These are phyloP conservation scores for Pichia sp. DNA, from an alignment of 1,139 yeast genomes.

Conservation along the genomic window DNA sequence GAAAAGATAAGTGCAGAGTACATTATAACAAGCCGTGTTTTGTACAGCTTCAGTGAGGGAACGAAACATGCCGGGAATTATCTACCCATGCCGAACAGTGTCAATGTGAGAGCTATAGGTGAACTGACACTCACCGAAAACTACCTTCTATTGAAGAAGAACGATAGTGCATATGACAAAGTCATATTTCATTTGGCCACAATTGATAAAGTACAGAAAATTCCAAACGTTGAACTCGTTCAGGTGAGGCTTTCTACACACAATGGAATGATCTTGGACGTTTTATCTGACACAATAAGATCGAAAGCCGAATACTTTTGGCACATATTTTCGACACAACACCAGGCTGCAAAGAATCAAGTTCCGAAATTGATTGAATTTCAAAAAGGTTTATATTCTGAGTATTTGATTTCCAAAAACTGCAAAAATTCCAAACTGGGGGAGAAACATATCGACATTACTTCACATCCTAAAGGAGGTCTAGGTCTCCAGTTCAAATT, in stretches of 20 bases:
- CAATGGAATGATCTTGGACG: slow-evolving; percentile 56
- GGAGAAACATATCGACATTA: slow-evolving; percentile 36
- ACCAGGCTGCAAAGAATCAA: slow-evolving; percentile 22
- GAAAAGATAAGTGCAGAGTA: slow-evolving; percentile 52
- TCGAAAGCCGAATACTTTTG: slow-evolving; percentile 77
- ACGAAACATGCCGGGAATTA: slow-evolving; percentile 9
- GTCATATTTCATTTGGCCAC: slow-evolving; percentile 73
- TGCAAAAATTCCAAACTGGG: slow-evolving; percentile 32
- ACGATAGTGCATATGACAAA: slow-evolving; percentile 60
- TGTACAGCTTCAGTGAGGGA: slow-evolving; percentile 15
- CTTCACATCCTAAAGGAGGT: slow-evolving; percentile 69
- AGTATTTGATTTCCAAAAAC: slow-evolving; percentile 68
- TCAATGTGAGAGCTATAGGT: slow-evolving; percentile 43
- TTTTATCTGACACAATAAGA: slow-evolving; percentile 75
- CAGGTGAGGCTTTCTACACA: slow-evolving; percentile 70
- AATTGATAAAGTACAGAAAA: slow-evolving; percentile 78
- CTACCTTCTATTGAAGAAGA: slow-evolving; percentile 69
- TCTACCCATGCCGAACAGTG: slow-evolving; percentile 28
- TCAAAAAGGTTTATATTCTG: slow-evolving; percentile 75
- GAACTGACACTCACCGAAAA: slow-evolving; percentile 66
- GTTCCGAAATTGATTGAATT: slow-evolving; percentile 64
- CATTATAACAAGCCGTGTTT: slow-evolving; percentile 15
- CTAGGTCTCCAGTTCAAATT: slow-evolving; percentile 76
- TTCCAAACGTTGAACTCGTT: slow-evolving; percentile 75
- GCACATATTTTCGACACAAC: slow-evolving; percentile 11